Conservation (phyloP, 2,329 filamentous ascomycete genomes). For the Neofusicoccum parvum region DNA sequence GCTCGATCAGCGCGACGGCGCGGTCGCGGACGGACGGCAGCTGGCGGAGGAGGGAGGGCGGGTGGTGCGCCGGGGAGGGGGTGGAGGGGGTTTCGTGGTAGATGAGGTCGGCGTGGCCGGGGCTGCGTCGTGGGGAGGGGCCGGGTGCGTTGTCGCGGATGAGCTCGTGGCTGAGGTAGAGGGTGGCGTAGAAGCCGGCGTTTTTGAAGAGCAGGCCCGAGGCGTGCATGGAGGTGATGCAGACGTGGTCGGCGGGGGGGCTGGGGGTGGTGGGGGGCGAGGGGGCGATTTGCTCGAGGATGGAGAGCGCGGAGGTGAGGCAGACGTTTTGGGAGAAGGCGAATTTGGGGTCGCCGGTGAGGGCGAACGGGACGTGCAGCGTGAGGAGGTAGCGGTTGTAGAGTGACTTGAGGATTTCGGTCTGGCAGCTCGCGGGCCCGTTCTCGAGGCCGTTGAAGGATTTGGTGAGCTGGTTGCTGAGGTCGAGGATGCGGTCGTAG, state of each 20-base stretch:
- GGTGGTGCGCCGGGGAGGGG: neutral
- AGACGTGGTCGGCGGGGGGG: neutral
- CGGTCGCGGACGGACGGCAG: neutral
- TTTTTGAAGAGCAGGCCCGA: conserved; percentile 10
- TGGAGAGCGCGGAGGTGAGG: conserved; percentile 3
- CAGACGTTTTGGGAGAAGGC: conserved; percentile 10
- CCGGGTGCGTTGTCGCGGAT: neutral
- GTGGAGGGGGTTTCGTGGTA: neutral
- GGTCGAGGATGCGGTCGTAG: conserved; percentile 12
- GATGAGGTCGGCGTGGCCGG: too few species aligned
- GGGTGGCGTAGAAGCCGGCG: conserved; percentile 7
- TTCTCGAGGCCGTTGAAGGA: neutral
- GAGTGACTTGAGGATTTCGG: neutral
- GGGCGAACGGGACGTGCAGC: conserved; percentile 8
- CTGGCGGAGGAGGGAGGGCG: neutral
- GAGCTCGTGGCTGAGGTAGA: conserved; percentile 19
- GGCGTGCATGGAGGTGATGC: neutral
- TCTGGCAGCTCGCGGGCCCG: neutral
- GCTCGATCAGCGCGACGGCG: conserved; percentile 1
- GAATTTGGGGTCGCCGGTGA: neutral
- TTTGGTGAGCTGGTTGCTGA: neutral
- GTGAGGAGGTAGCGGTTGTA: conserved; percentile 12
- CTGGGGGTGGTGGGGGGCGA: too few species aligned
- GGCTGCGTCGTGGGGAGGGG: too few species aligned
- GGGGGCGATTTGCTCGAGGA: neutral